Evolutionary conservation across 257 asterid species (phyloP), one percentile per base, ranked within the genome.

Genomic region (Mitragyna speciosa): DNA sequence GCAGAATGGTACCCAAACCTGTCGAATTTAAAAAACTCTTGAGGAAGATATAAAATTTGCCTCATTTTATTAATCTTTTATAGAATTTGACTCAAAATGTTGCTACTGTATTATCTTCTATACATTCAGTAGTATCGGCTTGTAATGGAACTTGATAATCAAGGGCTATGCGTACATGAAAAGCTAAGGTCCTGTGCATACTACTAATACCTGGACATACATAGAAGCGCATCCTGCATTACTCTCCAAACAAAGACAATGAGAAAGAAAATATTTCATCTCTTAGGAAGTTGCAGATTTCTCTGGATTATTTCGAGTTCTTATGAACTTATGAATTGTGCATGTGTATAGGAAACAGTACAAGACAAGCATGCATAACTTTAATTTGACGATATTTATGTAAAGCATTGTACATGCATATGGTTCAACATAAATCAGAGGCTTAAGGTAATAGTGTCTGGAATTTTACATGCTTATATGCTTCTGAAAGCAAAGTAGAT

Each of bases 1-100:
- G 75, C 98, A 95, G 86, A 95, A 95, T 56, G 99, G 98, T 72
- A 93, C 99, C 99, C 99, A 95, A 26, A 92, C 39, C 98, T 94
- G 81, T 83, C 6, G 54, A 77, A 10, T 39, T 28, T 66, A 43
- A 79, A 19, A 72, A 72, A 71, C 45, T 19, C 28, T 16, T 69
- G 24, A 45, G n/a, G 16, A 73, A 12, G 51, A 39, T 39, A 5
- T 20, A n/a, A n/a, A 0, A 15, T 73, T 9, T 2, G 15, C 30
- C 22, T 7, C 49, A 45, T 43, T 71, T 24, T 36, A 71, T 6
- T 31, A 36, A 70, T 72, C 76, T n/a, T 72, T 48, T 45, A 19
- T 71, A 24, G 54, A 59, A 71, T 70, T 70, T 71, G 70, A 7
- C 49, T 45, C 0, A 45, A 45, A 45, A 45, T 45, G 9, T 43